Conservation (phyloP, 106 monocot species). For the Platanthera guangdongensis region DNA sequence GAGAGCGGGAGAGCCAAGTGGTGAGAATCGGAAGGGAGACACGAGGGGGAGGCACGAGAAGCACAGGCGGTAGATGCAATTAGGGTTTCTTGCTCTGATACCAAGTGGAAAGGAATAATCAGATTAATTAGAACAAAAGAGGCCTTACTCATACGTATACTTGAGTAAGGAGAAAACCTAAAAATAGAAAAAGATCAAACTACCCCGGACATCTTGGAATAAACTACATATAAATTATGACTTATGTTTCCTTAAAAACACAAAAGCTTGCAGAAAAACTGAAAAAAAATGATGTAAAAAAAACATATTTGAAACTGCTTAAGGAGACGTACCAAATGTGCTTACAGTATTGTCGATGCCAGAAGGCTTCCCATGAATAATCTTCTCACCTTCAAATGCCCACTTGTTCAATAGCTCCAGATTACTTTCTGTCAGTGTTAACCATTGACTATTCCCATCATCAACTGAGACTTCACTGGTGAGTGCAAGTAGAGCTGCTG, state of each 20-base stretch:
- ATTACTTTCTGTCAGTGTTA: slow-evolving; percentile 32
- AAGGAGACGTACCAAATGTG: slow-evolving; percentile 60
- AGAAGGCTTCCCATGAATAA: slow-evolving; percentile 92
- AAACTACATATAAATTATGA: too few relatives aligned
- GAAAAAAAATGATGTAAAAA: neutral
- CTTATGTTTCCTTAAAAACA: neutral
- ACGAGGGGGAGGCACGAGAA: too few relatives aligned
- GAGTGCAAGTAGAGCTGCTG: slow-evolving; percentile 56
- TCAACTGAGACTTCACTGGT: slow-evolving; percentile 21
- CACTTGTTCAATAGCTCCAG: slow-evolving; percentile 80
- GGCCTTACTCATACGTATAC: too few relatives aligned
- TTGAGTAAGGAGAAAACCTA: too few relatives aligned
- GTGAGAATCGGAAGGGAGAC: too few relatives aligned
- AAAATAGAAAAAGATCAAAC: too few relatives aligned
- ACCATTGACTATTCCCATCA: slow-evolving; percentile 23
- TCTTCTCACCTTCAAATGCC: slow-evolving; percentile 95
- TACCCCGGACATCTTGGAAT: too few relatives aligned
- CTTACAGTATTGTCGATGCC: slow-evolving; percentile 92
- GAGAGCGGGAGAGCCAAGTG: too few relatives aligned
- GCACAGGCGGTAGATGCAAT: too few relatives aligned
- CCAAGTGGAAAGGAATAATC: too few relatives aligned
- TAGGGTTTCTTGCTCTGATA: too few relatives aligned
- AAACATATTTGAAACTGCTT: neutral
- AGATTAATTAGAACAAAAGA: too few relatives aligned
- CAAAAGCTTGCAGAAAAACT: neutral